These are phyloP conservation scores for Porcisia hertigi DNA, from an alignment of 208 protist species.

Conservation along the genomic window DNA sequence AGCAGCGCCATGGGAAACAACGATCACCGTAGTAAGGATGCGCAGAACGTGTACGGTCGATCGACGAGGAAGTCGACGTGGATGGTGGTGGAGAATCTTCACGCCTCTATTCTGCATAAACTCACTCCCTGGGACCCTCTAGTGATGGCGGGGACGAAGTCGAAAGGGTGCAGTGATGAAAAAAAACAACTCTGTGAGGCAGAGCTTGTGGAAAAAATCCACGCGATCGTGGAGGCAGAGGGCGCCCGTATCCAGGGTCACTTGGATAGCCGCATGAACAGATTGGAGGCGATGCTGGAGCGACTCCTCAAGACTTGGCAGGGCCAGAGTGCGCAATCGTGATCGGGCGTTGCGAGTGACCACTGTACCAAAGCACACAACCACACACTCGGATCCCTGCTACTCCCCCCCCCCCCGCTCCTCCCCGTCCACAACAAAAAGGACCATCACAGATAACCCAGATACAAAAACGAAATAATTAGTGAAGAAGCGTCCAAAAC, in stretches of 20 bases:
- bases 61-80: neutral
- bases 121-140: slow-evolving; percentile 8
- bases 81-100: slow-evolving; percentile 2
- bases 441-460: neutral
- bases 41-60: slow-evolving; percentile 8
- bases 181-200: neutral
- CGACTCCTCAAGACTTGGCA: neutral
- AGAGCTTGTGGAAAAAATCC: slow-evolving; percentile 8
- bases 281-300: slow-evolving; percentile 20
- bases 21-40: neutral
- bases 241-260: slow-evolving; percentile 21
- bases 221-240: slow-evolving; percentile 15
- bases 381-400: no score
- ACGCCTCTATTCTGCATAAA: slow-evolving; percentile 1
- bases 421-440: neutral
- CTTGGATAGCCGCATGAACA: slow-evolving; percentile 22
- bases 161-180: neutral
- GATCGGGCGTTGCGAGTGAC: neutral
- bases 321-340: no score
- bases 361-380: neutral
- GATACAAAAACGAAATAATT: neutral
- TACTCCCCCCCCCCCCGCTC: no score
- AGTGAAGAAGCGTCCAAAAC: neutral
- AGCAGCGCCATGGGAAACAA: neutral
- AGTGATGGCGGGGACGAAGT: neutral